Base-by-base conservation (phyloP, 495 filamentous ascomycete genomes). In the Amorphotheca resinae region DNA sequence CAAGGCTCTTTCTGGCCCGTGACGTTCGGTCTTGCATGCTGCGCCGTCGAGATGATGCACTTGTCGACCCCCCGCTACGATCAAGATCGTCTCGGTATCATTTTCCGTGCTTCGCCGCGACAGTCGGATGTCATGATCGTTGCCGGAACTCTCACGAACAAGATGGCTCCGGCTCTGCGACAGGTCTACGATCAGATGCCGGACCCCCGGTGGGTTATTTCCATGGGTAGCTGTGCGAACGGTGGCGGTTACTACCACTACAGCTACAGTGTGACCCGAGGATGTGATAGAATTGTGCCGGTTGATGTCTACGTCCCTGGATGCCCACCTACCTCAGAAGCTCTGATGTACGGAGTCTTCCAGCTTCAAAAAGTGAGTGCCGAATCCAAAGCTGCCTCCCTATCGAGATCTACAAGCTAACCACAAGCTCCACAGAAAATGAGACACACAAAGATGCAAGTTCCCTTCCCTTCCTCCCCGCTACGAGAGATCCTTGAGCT, bases 111-210 rank as follows among this genome's bases (percentile, higher is more conserved):
- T 45, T 93, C 86, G 17, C 88, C 88, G 1, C 84, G 88, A 20
- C 88, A 95, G 66, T 91, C 84, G 40, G 88, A 95, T 66, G 86
- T 95, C 48, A 95, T 95, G 88, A 95, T 95, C 58, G 88, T 95
- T 9, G 88, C 88, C 21, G 88, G 88, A 32, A 95, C 88, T 1
- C 70, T 95, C 51, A 95, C 88, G 30, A 95, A 95, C 68, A 95
- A 95, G 73, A 95, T 95, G 88, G 88, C 88, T 7, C 85, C 87
- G 23, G 88, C 88, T 33, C 72, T 95, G 59, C 71, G 88, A 53
- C 87, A 94, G 64, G 88, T 95, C 23, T 95, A 95, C 60, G 88
- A 95, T 65, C 88, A 95, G 67, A 95, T 95, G 88, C 88, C 88
- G 31, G 88, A 95, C 22, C 88, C 88, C 23, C 69, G 80, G 53